A percentile compares a stretch with the other conserved stretches of the same genome.
Conservation (phyloP, 139 green algal genomes). For the Volvox africanus region DNA sequence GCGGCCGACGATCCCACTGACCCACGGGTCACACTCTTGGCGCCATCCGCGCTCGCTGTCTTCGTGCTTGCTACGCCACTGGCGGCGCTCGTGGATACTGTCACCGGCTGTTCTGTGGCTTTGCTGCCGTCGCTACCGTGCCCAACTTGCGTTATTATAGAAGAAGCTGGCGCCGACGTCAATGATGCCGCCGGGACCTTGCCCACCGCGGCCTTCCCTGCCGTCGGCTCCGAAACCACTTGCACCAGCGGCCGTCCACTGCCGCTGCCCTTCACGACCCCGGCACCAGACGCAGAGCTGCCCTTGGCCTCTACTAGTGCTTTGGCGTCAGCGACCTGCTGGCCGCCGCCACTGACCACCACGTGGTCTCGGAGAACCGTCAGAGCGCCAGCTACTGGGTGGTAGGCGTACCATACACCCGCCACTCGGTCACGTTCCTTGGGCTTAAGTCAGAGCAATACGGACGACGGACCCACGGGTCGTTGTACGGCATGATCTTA, state of each 20-base stretch:
- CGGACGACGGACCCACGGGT: too few relatives aligned
- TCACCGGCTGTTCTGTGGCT: neutral
- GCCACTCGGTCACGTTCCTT: conserved; percentile 70
- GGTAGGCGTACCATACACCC: conserved; percentile 78
- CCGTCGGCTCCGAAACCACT: neutral
- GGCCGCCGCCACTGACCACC: neutral
- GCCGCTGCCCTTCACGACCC: neutral
- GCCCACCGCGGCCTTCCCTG: neutral
- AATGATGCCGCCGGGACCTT: neutral
- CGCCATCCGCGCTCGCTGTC: neutral
- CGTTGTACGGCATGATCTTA: too few relatives aligned
- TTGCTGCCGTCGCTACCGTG: too few relatives aligned
- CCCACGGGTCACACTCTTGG: neutral
- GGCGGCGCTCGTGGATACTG: too few relatives aligned
- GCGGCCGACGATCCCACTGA: too few relatives aligned
- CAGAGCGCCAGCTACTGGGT: conserved; percentile 74
- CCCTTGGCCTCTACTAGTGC: too few relatives aligned
- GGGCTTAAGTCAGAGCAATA: conserved; percentile 18
- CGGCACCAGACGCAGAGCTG: neutral
- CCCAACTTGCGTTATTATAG: too few relatives aligned
- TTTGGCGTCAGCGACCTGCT: neutral
- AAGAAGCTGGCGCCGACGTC: neutral
- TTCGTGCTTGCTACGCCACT: neutral
- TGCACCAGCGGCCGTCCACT: too few relatives aligned
- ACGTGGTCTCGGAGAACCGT: conserved; percentile 52